These are phyloP conservation scores for Xerocomellus amylosporus DNA, from an alignment of 768 basidiomycete genomes.

Conservation along the genomic window DNA sequence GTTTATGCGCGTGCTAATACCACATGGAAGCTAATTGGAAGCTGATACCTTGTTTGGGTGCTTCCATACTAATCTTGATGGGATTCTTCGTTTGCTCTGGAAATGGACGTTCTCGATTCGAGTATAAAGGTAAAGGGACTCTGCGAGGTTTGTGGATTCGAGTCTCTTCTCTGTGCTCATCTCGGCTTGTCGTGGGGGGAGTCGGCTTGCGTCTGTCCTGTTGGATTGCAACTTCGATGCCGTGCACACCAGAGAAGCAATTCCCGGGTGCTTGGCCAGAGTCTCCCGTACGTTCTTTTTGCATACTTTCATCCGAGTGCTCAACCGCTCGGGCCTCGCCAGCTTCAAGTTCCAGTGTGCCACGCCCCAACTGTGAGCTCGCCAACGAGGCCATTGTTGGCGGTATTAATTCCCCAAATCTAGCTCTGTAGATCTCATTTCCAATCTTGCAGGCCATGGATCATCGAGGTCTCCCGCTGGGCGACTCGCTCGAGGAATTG, in stretches of 20 bases:
- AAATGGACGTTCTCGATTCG: constrained; percentile 3
- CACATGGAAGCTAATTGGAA: constrained; percentile 27
- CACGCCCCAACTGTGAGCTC: constrained; percentile 2
- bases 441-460: constrained; percentile 18
- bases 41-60: constrained; percentile 16
- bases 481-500: constrained; percentile 17
- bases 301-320: neutral
- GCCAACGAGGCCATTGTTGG: neutral
- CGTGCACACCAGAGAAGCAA: constrained; percentile 16
- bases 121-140: constrained; percentile 15
- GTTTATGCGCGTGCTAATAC: constrained; percentile 21
- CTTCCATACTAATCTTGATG: constrained; percentile 24
- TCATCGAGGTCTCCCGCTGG: neutral
- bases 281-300: constrained; percentile 15
- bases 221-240: constrained; percentile 22
- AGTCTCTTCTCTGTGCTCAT: neutral
- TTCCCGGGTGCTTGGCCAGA: constrained; percentile 28
- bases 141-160: constrained; percentile 15
- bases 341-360: neutral
- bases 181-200: neutral
- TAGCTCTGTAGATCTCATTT: neutral
- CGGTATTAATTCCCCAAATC: neutral
- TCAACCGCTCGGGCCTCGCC: neutral
- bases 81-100: constrained; percentile 12
- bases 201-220: neutral